Percentiles rank a stretch among this genome's conserved stretches.
phyloP scores from a whole-genome alignment of 495 filamentous ascomycete species.

The Zalerion maritima region DNA sequence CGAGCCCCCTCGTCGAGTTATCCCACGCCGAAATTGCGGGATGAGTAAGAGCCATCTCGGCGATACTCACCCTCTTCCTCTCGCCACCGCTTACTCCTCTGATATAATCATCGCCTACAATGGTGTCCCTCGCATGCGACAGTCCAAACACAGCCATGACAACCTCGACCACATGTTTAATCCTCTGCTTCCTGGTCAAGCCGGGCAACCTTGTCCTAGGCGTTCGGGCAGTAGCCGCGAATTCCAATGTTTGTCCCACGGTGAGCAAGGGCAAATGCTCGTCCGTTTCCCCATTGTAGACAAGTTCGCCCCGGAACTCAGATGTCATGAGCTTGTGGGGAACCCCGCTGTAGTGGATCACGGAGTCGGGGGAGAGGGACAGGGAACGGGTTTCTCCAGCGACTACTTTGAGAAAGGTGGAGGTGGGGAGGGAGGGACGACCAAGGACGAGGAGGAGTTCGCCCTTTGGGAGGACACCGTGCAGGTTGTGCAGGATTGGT shows the following conservation, averaged over 20 bases:
- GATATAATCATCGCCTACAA: constrained; percentile 71
- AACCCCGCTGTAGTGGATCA: too few species aligned
- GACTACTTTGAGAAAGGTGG: too few species aligned
- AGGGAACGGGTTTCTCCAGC: too few species aligned
- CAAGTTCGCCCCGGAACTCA: constrained; percentile 20
- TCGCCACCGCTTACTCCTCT: constrained; percentile 49
- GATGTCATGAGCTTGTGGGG: constrained; percentile 15
- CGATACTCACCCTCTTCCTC: constrained; percentile 39
- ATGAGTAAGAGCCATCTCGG: constrained; percentile 33
- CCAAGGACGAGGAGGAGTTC: constrained; percentile 64
- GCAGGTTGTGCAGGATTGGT: constrained; percentile 52
- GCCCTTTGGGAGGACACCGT: constrained; percentile 51
- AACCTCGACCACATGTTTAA: constrained; percentile 49
- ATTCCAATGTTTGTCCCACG: constrained; percentile 49
- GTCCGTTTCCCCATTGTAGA: constrained; percentile 54
- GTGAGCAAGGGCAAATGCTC: constrained; percentile 55
- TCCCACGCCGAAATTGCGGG: constrained; percentile 43
- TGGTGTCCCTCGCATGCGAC: constrained; percentile 44
- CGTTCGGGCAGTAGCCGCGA: constrained; percentile 50
- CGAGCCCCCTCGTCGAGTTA: constrained; percentile 30
- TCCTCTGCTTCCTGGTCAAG: constrained; percentile 41
- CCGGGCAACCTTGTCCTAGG: constrained; percentile 45
- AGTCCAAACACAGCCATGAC: constrained; percentile 64
- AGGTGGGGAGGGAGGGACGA: constrained; percentile 49
- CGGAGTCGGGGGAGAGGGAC: too few species aligned